Base-by-base conservation (phyloP, 257 asterid species). In the Gentiana macrophylla region DNA sequence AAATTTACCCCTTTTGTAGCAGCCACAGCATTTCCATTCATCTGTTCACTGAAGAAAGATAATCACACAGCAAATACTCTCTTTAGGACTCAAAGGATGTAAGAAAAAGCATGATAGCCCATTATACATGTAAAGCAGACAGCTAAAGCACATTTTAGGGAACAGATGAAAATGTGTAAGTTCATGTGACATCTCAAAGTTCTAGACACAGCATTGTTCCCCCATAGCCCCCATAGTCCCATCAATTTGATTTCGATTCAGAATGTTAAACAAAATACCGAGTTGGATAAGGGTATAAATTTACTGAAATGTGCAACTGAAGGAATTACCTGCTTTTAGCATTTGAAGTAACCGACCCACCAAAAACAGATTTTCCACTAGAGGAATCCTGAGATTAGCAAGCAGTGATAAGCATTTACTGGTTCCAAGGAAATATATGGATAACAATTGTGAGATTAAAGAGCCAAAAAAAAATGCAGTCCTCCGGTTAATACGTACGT, bases 41-140 rank as follows among this genome's bases (percentile, higher is more conserved):
- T 53, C 66, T 66, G 79, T 55, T 72, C 86, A 62, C 95, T 89
- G 76, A 70, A 66, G 65, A 69, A 35, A 60, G 53, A 59, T 57
- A 24, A 69, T 54, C 56, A 47, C 50, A 61, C 55, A 11, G 57
- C 46, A 60, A 11, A 55, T 56, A 36, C 13, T n/a, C 12, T 2
- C 0, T 12, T 52, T 8, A 53, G 60, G 46, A 65, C 51, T 2
- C 33, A 38, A 13, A 37, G 24, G 12, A 12, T 32, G 36, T 52
- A 41, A 41, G 46, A 57, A 44, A 32, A 12, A 46, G 12, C n/a
- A 12, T 32, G 12, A 15, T 44, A 56, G 32, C 41, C 43, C 33
- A 56, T 55, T 32, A 35, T 48, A 36, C 8, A 0, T 50, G 8
- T 4, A 5, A 5, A 41, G 46, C 11, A 41, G 46, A 5, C 9